Evolutionary conservation across 129 eudicot species (phyloP).

Genomic region (Arctium lappa): DNA sequence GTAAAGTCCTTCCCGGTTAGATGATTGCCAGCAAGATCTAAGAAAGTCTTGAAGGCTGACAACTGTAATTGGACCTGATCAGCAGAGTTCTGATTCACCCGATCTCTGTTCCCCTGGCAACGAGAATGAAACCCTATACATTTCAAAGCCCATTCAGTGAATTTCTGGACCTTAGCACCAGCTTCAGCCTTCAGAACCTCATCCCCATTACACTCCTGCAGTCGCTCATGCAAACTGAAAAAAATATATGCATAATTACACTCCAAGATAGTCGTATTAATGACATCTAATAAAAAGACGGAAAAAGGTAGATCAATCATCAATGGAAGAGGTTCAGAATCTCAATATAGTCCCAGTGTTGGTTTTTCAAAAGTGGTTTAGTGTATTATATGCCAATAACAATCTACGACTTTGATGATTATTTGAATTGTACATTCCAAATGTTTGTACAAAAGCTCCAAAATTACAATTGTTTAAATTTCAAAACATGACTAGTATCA

Average conservation of each 20-base stretch:
- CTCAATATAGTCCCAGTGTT: background rate
- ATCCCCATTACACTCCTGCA: conserved; percentile 95
- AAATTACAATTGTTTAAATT: too few species aligned
- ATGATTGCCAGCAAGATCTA: conserved; percentile 90
- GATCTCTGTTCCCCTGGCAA: conserved; percentile 68
- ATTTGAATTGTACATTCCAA: background rate
- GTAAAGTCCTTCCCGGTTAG: conserved; percentile 90
- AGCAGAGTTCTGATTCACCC: conserved; percentile 73
- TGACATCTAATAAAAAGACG: background rate
- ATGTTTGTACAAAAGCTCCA: background rate
- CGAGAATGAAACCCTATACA: conserved; percentile 97
- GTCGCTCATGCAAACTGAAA: conserved; percentile 80
- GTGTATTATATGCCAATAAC: too few species aligned
- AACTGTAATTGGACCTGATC: conserved; percentile 78
- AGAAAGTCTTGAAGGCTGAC: conserved; percentile 81
- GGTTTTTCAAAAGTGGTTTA: background rate
- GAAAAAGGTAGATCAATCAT: background rate
- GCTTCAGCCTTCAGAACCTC: conserved; percentile 97
- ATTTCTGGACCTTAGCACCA: conserved; percentile 92
- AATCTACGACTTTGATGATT: too few species aligned
- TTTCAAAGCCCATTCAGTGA: conserved; percentile 98
- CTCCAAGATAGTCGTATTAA: background rate
- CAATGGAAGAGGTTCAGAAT: too few species aligned
- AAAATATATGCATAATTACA: background rate
- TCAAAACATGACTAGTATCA: background rate